Percentiles rank a stretch among this genome's conserved stretches.
These are phyloP conservation scores for Ustulina deusta DNA, from an alignment of 2,329 filamentous ascomycete species.

Conservation along the genomic window DNA sequence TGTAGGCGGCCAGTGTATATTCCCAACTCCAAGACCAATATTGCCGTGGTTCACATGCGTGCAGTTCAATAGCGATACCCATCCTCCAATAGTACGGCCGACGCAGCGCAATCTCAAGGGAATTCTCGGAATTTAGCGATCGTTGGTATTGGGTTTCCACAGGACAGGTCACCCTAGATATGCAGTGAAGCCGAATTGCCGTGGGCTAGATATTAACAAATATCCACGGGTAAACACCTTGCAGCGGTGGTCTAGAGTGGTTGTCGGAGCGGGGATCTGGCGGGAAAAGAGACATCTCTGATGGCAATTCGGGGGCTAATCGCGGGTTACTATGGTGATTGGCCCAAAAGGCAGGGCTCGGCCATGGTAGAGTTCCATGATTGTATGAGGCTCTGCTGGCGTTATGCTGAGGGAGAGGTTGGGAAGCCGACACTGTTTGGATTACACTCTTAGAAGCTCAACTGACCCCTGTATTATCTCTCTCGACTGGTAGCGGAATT, in stretches of 20 bases:
- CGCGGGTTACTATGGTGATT: background rate
- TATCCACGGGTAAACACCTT: constrained; percentile 24
- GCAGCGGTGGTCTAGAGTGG: constrained; percentile 1
- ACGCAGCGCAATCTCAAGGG: background rate
- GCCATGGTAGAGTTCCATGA: no score
- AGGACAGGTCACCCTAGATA: background rate
- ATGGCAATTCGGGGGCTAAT: background rate
- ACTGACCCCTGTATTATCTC: no score
- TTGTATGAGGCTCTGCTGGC: background rate
- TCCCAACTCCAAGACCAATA: background rate
- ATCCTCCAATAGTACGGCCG: constrained; percentile 5
- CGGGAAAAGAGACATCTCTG: background rate
- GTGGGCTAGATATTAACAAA: constrained; percentile 22
- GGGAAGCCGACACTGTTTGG: background rate
- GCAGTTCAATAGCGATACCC: background rate
- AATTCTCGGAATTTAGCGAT: background rate
- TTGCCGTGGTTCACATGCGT: background rate
- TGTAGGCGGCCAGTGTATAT: background rate
- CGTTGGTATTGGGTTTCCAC: background rate
- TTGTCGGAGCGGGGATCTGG: background rate
- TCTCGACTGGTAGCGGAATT: no score
- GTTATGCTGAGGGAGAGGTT: background rate
- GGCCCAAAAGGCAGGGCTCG: background rate
- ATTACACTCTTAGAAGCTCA: background rate
- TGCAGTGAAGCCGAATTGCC: constrained; percentile 8